Percentiles rank a stretch among this genome's conserved stretches.
Evolutionary conservation across 805 yeast genomes (phyloP).

Genomic region (Zygoascus tannicola): DNA sequence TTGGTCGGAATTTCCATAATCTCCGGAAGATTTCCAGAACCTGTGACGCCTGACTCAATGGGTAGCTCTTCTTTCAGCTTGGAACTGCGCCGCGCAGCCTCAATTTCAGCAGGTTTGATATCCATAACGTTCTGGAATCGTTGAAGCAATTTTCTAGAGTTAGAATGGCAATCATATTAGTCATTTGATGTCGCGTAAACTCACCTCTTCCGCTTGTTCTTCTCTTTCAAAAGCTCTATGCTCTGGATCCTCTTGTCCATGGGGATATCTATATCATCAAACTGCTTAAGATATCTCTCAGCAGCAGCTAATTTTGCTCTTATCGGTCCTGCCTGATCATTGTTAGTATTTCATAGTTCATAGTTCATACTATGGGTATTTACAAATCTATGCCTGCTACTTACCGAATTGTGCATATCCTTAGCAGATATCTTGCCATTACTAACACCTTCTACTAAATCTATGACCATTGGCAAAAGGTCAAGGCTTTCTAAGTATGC

Average conservation of each 20-base stretch:
- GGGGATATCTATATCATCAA: conserved; percentile 21
- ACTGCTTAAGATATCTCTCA: conserved; percentile 12
- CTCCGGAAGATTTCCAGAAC: no score
- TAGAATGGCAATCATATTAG: background rate
- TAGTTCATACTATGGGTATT: no score
- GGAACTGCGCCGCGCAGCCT: background rate
- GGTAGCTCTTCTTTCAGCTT: background rate
- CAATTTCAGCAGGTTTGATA: conserved; percentile 1
- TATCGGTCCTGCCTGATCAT: conserved; percentile 20
- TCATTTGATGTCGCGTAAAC: background rate
- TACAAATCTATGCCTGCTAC: conserved; percentile 1
- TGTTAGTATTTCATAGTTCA: background rate
- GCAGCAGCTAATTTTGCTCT: conserved; percentile 20
- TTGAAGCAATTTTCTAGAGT: conserved; percentile 6
- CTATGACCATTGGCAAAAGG: conserved; percentile 21
- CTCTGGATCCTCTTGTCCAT: conserved; percentile 18
- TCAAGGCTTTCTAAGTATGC: conserved; percentile 18
- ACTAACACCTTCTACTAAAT: conserved; percentile 16
- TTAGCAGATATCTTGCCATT: conserved; percentile 20
- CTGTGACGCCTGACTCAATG: no score
- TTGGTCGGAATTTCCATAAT: no score
- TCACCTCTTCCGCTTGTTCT: conserved; percentile 20
- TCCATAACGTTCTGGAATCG: conserved; percentile 14
- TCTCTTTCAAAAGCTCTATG: conserved; percentile 23
- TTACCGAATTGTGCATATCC: conserved; percentile 22